These are phyloP conservation scores for Leccinum angustisporum DNA, from an alignment of 1,284 basidiomycete genomes.

Conservation along the genomic window DNA sequence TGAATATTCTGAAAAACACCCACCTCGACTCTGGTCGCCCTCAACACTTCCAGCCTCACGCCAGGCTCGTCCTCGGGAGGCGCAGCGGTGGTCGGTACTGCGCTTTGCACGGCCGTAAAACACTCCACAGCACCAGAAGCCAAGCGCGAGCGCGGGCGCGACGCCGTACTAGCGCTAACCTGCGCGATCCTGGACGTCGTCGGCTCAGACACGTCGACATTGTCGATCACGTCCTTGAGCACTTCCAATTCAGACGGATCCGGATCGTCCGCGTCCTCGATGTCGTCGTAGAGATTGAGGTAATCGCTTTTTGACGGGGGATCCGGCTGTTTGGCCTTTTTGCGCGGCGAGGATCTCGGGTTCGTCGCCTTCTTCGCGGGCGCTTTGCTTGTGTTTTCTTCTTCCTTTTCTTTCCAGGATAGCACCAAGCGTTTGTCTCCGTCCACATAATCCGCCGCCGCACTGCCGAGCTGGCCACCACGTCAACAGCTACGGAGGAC, in stretches of 20 bases:
- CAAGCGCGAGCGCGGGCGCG: not conserved
- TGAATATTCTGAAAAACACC: not conserved
- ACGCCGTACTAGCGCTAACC: conserved; percentile 13
- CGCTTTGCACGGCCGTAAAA: not conserved
- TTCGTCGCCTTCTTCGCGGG: conserved; percentile 26
- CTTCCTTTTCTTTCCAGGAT: conserved; percentile 30
- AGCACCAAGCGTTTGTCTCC: conserved; percentile 20
- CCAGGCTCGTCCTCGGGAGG: conserved; percentile 15
- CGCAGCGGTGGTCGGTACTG: not conserved
- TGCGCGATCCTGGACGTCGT: conserved; percentile 8
- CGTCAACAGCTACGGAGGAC: conserved; percentile 6
- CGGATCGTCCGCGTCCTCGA: conserved; percentile 29
- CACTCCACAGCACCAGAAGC: not conserved
- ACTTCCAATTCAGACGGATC: conserved; percentile 22
- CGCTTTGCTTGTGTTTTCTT: conserved; percentile 12
- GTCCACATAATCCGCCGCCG: conserved; percentile 26
- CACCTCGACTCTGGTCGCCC: conserved; percentile 22
- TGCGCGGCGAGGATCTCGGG: conserved; percentile 12
- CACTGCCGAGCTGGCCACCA: conserved; percentile 20
- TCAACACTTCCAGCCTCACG: conserved; percentile 18
- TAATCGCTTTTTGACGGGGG: not conserved
- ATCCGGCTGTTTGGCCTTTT: conserved; percentile 27
- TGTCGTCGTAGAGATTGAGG: conserved; percentile 31
- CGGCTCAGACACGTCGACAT: not conserved
- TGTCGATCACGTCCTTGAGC: conserved; percentile 16